Conservation (phyloP, 768 basidiomycete species). For the Chiua virens region DNA sequence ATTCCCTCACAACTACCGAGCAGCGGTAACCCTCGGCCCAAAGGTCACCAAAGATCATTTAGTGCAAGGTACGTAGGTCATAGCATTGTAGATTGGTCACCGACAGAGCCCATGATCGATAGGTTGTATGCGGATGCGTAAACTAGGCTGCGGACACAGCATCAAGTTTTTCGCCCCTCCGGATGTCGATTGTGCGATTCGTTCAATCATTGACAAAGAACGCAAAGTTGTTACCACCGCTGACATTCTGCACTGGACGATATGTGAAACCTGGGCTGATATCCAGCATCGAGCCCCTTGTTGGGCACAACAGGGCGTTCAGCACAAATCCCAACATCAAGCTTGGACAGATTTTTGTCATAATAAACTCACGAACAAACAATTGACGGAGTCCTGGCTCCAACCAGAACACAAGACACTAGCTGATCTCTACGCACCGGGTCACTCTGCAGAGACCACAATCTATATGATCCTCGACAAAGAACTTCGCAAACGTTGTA, state of each 20-base stretch:
- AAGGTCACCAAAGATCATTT: constrained; percentile 34
- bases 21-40: constrained; percentile 34
- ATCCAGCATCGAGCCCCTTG: constrained; percentile 37
- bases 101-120: too few relatives aligned
- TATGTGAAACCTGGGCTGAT: constrained; percentile 40
- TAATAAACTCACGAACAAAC: too few relatives aligned
- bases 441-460: too few relatives aligned
- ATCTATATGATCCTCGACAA: too few relatives aligned
- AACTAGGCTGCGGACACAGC: constrained; percentile 44
- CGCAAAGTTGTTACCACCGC: constrained; percentile 2
- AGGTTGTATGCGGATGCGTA: constrained; percentile 54
- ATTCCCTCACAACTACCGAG: constrained; percentile 26
- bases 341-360: too few relatives aligned
- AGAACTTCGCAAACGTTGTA: too few relatives aligned
- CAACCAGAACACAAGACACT: too few relatives aligned
- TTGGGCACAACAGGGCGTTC: constrained; percentile 38
- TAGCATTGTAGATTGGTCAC: too few relatives aligned
- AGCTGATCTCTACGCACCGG: too few relatives aligned
- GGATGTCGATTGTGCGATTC: constrained; percentile 38
- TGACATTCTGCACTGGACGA: constrained; percentile 44
- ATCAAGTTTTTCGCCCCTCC: constrained; percentile 44
- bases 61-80: constrained; percentile 25
- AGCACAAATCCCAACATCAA: constrained; percentile 3
- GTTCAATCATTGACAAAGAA: constrained; percentile 15
- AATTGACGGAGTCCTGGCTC: too few relatives aligned